phyloP scores from a whole-genome alignment of 441 rosid species.

The Adansonia madagascariensis region DNA sequence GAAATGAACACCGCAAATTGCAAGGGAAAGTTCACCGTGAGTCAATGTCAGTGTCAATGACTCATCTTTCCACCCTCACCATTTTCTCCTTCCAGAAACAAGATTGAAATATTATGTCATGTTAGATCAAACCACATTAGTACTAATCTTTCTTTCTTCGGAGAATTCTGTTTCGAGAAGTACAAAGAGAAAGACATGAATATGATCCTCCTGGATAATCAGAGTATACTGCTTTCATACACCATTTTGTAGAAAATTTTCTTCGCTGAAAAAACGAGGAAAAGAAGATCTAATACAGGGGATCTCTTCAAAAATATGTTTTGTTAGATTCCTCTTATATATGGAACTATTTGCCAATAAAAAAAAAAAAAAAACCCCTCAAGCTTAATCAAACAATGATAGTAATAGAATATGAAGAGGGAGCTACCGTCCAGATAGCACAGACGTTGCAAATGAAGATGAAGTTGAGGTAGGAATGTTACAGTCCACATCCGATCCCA shows the following conservation, averaged over 20 bases:
- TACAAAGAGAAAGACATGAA: not conserved
- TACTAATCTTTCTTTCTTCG: not conserved
- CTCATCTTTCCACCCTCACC: not conserved
- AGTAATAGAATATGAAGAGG: not conserved
- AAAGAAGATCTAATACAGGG: not conserved
- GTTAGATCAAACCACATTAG: not conserved
- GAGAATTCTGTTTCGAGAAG: not conserved
- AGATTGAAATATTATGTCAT: not conserved
- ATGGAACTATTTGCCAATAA: not conserved
- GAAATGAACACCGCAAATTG: not conserved
- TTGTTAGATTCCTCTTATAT: not conserved
- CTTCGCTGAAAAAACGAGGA: not conserved
- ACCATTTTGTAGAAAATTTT: not conserved
- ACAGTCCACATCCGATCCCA: conserved; percentile 36
- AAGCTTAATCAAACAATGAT: not conserved
- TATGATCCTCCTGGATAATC: not conserved
- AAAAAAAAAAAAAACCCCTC: not conserved
- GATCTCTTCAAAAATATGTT: not conserved
- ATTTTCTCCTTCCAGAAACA: not conserved
- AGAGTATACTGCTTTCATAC: not conserved
- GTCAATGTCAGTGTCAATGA: not conserved
- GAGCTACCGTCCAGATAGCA: conserved; percentile 61
- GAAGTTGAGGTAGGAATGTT: conserved; percentile 34
- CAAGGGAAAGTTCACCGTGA: not conserved
- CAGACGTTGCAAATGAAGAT: conserved; percentile 54